Percentiles rank a stretch among this genome's conserved stretches.
phyloP scores from a whole-genome alignment of 2,329 filamentous ascomycete species.

The Aspergillus sp. region DNA sequence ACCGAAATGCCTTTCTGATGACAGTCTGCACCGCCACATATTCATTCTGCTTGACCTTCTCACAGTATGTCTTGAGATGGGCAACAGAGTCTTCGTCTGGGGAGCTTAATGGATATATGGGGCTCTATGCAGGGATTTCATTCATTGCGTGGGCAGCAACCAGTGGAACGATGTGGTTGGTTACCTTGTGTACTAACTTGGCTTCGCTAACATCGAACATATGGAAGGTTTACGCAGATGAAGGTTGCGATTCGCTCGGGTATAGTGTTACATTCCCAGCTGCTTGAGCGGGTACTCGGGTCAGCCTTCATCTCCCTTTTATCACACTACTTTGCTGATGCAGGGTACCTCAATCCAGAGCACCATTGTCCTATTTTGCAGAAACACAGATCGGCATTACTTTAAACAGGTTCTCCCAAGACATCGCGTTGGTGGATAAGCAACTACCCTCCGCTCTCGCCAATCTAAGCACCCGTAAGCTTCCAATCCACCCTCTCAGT shows the following conservation, averaged over 20 bases:
- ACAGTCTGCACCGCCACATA: neutral
- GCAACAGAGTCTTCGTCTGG: neutral
- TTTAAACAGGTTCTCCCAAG: neutral
- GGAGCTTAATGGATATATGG: neutral
- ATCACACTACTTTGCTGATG: too few relatives aligned
- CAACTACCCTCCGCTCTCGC: neutral
- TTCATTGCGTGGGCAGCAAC: neutral
- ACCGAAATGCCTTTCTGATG: neutral
- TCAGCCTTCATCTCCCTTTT: neutral
- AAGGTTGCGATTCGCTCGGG: neutral
- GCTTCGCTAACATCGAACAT: neutral
- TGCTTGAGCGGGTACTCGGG: neutral
- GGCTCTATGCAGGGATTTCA: neutral
- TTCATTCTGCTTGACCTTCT: conserved; percentile 5
- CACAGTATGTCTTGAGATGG: neutral
- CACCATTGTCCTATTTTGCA: neutral
- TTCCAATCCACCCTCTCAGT: too few relatives aligned
- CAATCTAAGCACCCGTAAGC: neutral
- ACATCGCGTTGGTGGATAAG: neutral
- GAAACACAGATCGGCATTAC: neutral
- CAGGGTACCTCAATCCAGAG: neutral
- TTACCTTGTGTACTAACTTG: neutral
- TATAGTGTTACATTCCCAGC: neutral
- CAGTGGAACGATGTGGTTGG: neutral
- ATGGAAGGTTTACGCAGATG: neutral